Base-by-base conservation (phyloP, 805 yeast genomes). In the Teunomyces kruisii region DNA sequence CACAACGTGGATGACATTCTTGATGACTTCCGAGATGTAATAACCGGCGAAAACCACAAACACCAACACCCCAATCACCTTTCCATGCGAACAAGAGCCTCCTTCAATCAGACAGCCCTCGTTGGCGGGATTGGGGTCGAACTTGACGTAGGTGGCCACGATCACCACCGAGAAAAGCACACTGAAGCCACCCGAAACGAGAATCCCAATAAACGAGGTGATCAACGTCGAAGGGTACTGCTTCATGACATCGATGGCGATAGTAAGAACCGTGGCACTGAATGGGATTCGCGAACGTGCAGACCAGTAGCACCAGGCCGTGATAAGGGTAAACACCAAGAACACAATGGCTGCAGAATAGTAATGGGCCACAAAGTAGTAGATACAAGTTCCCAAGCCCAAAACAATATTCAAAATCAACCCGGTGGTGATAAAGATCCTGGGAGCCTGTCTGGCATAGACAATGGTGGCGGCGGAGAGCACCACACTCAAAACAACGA, bases 291-390 rank as follows among this genome's bases (percentile, higher is more conserved):
- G 71, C 6, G 65, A 59, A 51, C 94, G 74, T 70, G 86, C 79
- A 6, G 78, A 64, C 88, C 88, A 87, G 65, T 84, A 88, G 58
- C 83, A 78, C 72, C 78, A 81, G 6, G 87, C 88, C 17, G 83
- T 75, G 43, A 85, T 63, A 2, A 76, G 58, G 0, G 90, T 76
- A 62, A 87, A 86, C 1, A 84, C 74, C 50, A 86, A 66, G 52
- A 84, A 85, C 30, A 84, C 89, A 48, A 87, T 72, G 2, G 89
- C 96, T 0, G 95, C 92, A 4, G 92, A 83, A 72, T 84, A 88
- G 64, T 87, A 86, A 27, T 74, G 70, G 52, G 77, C 73, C 1
- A 75, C 82, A 55, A 90, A 74, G 58, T 86, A 87, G 64, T 80
- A 84, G 53, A 90, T 83, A 4, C 89, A 80, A 5, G 95, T 83